Base-by-base conservation (phyloP, 768 basidiomycete species). In the Collybia nuda region DNA sequence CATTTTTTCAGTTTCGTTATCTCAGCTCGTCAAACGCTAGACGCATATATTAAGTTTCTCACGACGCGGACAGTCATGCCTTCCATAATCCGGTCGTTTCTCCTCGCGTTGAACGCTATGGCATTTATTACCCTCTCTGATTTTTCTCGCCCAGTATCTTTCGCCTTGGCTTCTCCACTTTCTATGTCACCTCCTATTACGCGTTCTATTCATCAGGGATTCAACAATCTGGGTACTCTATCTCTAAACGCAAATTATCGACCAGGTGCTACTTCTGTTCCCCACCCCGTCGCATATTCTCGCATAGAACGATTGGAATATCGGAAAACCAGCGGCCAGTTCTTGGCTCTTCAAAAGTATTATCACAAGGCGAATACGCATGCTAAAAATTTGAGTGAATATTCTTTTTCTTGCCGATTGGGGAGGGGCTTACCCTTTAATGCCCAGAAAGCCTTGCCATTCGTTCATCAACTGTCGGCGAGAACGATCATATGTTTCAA, bases 81-180 rank as follows among this genome's bases (percentile, higher is more conserved):
- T 54, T 69, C 66, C 18, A 48, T 72, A 59, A 61, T 63, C 59
- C 73, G 68, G 54, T 63, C 68, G 56, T 49, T 75, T 52, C 61
- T 73, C 53, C 51, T 77, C 60, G 70, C 69, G 49, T 58, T 77
- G 43, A 67, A 76, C 58, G 67, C 72, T 41, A 57, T 72, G 52
- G 66, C 62, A 50, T 65, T 81, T 55, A 61, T 69, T 42, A 60
- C 68, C 40, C 59, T 73, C 49, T 54, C 68, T 53, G 65, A 68
- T 55, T 42, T 70, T 48, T 62, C 62, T 49, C 60, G 62, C 12
- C 51, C 60, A 32, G 50, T 57, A 24, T 55, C 59, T 39, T 44
- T 18, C 46, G 65, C 64, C 21, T 46, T 63, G 23, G 75, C 75
- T 15, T 69, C 71, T 28, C 76, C 77, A 1, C 61, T 77, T 32